These are phyloP conservation scores for Candida nitratophila DNA, from an alignment of 805 yeast species.

Conservation along the genomic window DNA sequence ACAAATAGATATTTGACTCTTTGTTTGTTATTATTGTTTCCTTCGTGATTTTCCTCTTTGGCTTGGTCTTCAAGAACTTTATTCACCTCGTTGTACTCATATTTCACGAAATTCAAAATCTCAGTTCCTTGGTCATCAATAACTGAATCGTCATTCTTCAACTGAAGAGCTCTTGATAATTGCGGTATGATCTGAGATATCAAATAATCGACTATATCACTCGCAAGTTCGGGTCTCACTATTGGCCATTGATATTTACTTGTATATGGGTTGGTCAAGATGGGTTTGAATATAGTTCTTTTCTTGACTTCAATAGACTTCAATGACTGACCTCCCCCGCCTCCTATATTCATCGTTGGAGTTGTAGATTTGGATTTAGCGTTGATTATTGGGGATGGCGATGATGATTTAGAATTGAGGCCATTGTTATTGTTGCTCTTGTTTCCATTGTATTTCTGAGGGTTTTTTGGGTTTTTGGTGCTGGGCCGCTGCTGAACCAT, in stretches of 20 bases:
- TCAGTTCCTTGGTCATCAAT: slow-evolving; percentile 8
- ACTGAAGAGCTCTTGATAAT: slow-evolving; percentile 11
- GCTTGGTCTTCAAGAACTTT: slow-evolving; percentile 39
- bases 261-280: slow-evolving; percentile 58
- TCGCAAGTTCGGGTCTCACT: slow-evolving; percentile 25
- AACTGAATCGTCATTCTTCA: slow-evolving; percentile 8
- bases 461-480: too few relatives aligned
- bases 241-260: slow-evolving; percentile 34
- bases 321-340: slow-evolving; percentile 2
- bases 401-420: too few relatives aligned
- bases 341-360: too few relatives aligned
- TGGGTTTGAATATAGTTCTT: slow-evolving; percentile 55
- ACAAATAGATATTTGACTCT: slow-evolving; percentile 42
- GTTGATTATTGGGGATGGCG: too few relatives aligned
- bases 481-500: too few relatives aligned
- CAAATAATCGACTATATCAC: slow-evolving; percentile 20
- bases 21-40: neutral
- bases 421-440: too few relatives aligned
- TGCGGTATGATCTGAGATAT: slow-evolving; percentile 8
- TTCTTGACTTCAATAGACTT: slow-evolving; percentile 43
- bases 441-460: too few relatives aligned
- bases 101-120: slow-evolving; percentile 19
- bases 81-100: slow-evolving; percentile 55
- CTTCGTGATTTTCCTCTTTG: slow-evolving; percentile 9
- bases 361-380: neutral